Base-by-base conservation (phyloP, 805 yeast species). In the baker's yeast (Saccharomyces cerevisiae) region DNA sequence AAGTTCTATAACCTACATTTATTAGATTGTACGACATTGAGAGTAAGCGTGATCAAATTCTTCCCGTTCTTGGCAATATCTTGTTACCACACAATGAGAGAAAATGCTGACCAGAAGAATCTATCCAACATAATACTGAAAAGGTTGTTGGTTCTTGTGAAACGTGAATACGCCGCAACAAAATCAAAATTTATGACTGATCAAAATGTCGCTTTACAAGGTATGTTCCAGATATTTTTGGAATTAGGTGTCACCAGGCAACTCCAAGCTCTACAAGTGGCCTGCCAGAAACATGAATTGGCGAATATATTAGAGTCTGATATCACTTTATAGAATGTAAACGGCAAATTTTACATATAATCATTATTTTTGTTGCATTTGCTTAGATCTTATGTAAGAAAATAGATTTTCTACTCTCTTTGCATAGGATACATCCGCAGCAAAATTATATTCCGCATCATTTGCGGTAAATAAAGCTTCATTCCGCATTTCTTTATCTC, bases 41-140 rank as follows among this genome's bases (percentile, higher is more conserved):
- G 43, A 36, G 43, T 36, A 4, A 36, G 17, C 11, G 43, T 17
- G 11, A 62, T 82, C 4, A 68, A 72, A 51, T 57, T 81, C 0
- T 77, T 84, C 57, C 76, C 75, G 5, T 69, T 70, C 47, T 53
- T 83, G 31, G 61, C 69, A 3, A 48, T 58, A 0, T 50, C 53
- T 2, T 51, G 60, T 22, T 6, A 36, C 43, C 11, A 17, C 43
- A 36, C 43, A n/a, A 17, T 36, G 24, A 17, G 9, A 1, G 22
- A 36, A 17, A 36, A 10, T 9, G 8, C 43, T 9, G 43, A n/a
- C 22, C 9, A 11, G 10, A 17, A 36, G 8, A 17, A 8, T 6
- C 10, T 6, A 17, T 2, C 9, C 11, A 10, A 36, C 17, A 4
- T 36, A 17, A 36, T 9, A 6, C 3, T 36, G 17, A 36, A 36